Base-by-base conservation (phyloP, 352 stramenopile genomes). In the Phytophthora melonis region DNA sequence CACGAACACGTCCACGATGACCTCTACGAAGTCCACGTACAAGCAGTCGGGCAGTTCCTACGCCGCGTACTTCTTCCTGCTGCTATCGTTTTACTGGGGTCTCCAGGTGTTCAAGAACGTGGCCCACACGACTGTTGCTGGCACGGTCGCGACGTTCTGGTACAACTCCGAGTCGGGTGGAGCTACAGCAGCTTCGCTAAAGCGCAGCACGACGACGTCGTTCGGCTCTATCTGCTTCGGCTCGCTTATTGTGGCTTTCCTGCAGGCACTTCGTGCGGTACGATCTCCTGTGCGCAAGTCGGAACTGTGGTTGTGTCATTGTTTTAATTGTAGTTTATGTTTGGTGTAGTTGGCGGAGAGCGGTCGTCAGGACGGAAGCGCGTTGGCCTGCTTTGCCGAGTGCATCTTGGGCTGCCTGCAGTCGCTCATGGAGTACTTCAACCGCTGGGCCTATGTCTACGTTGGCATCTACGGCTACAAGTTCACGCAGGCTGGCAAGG, bases 211-310 rank as follows among this genome's bases (percentile, higher is more conserved):
- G 25, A 99, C 95, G 9, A 97, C 91, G 8, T 97, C 95, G 60
- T 97, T 98, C 60, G 97, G 97, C 63, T 98, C 91, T n/a, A 99
- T 99, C 64, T 98, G 94, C 77, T 91, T 99, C 25, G 97, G 97
- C 16, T 98, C 91, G 23, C 81, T 99, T 10, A 85, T 99, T 36
- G 91, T 99, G 16, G 97, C 97, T 1, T 91, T 99, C 50, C 74
- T 99, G 41, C 91, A 98, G 77, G 89, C 95, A 2, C 73, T 97
- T 39, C 91, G 93, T 56, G 80, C 89, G 69, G 81, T 90, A 87
- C 67, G 72, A 56, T 34, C 18, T 49, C 34, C 5, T 34, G 7
- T 56, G 2, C 8, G 23, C 10, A 56, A 39, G 4, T 36, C n/a
- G 9, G n/a, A 47, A 47, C 14, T 39, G 43, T 27, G 10, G 18